Conservation (phyloP, 257 asterid species). For the Przewalskia tangutica region DNA sequence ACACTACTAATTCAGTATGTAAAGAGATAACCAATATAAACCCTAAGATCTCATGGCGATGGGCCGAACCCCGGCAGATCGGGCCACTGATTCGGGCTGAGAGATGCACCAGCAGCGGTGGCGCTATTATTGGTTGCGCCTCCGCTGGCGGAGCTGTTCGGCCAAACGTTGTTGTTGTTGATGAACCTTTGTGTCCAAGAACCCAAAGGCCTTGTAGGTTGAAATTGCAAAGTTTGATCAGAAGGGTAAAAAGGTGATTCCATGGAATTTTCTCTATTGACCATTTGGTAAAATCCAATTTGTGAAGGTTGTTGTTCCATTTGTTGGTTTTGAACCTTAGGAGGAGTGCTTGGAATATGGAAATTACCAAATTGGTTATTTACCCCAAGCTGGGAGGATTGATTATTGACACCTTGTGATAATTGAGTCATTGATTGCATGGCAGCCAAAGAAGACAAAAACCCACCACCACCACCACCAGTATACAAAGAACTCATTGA, state of each 20-base stretch:
- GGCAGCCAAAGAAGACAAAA: constrained; percentile 13
- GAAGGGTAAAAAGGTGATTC: constrained; percentile 11
- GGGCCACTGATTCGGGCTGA: constrained; percentile 30
- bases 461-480: constrained; percentile 3
- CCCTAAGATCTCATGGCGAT: constrained; percentile 13
- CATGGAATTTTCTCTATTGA: neutral
- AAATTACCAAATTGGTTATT: constrained; percentile 3
- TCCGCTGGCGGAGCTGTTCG: constrained; percentile 1
- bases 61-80: constrained; percentile 25
- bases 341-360: neutral
- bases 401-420: constrained; percentile 10
- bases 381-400: neutral
- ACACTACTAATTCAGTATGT: neutral
- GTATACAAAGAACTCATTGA: constrained; percentile 10
- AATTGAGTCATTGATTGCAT: constrained; percentile 11
- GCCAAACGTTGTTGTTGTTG: constrained; percentile 15
- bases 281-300: neutral
- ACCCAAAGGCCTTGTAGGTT: constrained; percentile 17
- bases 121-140: neutral
- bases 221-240: constrained; percentile 11
- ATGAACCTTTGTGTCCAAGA: constrained; percentile 38
- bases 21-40: neutral
- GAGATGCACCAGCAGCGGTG: constrained; percentile 21
- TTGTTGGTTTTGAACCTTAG: constrained; percentile 7
- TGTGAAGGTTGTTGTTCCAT: neutral